Conservation (phyloP, 495 filamentous ascomycete species). For the Xylaria telfairii region DNA sequence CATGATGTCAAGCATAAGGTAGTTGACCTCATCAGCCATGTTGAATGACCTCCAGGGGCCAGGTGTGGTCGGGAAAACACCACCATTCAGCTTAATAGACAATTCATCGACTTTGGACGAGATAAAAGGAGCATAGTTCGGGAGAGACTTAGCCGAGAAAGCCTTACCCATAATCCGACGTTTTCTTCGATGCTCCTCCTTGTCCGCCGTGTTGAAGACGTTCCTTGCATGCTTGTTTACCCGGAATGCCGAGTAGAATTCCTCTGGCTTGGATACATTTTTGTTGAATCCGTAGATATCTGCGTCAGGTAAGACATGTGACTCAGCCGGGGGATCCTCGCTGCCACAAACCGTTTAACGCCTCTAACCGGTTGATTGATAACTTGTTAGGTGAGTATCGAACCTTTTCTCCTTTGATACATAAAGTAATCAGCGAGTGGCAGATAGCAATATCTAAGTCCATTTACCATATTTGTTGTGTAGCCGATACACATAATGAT, state of each 20-base stretch:
- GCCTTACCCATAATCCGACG: constrained; percentile 10
- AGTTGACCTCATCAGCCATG: constrained; percentile 4
- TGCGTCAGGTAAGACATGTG: background rate
- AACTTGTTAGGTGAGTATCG: too few species aligned
- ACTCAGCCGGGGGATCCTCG: too few species aligned
- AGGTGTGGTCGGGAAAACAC: too few species aligned
- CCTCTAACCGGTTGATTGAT: too few species aligned
- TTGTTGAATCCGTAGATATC: constrained; percentile 17
- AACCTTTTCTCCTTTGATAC: too few species aligned
- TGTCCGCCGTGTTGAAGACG: background rate
- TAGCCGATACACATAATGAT: too few species aligned
- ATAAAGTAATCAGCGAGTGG: too few species aligned
- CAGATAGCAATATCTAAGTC: too few species aligned
- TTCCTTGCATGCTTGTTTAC: constrained; percentile 7
- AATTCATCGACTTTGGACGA: background rate
- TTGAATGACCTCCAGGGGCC: background rate
- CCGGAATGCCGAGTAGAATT: constrained; percentile 7
- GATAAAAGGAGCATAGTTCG: constrained; percentile 1
- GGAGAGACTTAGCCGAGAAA: background rate
- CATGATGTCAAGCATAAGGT: constrained; percentile 5
- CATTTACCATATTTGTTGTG: too few species aligned
- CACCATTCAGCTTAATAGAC: too few species aligned
- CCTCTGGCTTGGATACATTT: background rate
- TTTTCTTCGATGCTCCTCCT: constrained; percentile 9
- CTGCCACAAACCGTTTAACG: too few species aligned